Evolutionary conservation across 202 grass and related monocot species (phyloP).

Genomic region (Digitaria exilis): DNA sequence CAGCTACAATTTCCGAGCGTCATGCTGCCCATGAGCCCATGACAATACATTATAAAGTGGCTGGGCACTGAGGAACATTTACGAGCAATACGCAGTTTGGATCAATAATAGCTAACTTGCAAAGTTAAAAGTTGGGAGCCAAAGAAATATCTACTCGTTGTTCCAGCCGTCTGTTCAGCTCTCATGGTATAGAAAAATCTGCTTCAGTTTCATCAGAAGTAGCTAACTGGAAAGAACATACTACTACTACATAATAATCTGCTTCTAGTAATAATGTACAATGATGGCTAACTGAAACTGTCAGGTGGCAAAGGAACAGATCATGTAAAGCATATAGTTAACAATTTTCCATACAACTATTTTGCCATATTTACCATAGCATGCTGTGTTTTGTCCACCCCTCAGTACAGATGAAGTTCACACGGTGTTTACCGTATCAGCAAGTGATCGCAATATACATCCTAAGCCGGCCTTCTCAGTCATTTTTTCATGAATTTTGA

Average conservation of each 20-base stretch:
- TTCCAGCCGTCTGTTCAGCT: background rate
- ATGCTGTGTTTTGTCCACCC: background rate
- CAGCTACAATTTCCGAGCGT: too few species aligned
- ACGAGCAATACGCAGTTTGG: background rate
- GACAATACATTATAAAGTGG: too few species aligned
- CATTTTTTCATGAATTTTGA: conserved; percentile 97
- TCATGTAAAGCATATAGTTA: background rate
- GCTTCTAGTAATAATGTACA: conserved; percentile 19
- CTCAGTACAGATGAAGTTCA: conserved; percentile 37
- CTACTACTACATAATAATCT: background rate
- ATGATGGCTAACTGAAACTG: conserved; percentile 11
- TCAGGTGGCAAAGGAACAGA: background rate
- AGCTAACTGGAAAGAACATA: background rate
- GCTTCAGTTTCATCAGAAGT: background rate
- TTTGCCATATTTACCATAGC: background rate
- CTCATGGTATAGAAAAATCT: background rate
- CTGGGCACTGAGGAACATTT: background rate
- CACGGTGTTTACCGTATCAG: conserved; percentile 87
- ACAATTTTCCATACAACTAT: background rate
- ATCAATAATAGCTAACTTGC: background rate
- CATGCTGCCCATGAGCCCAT: too few species aligned
- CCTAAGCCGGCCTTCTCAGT: conserved; percentile 85
- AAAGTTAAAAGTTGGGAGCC: background rate
- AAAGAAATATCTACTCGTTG: background rate
- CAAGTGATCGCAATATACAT: conserved; percentile 79